phyloP scores from a whole-genome alignment of 192 early-diverging fungal genomes.

The Coemansia sp. region DNA sequence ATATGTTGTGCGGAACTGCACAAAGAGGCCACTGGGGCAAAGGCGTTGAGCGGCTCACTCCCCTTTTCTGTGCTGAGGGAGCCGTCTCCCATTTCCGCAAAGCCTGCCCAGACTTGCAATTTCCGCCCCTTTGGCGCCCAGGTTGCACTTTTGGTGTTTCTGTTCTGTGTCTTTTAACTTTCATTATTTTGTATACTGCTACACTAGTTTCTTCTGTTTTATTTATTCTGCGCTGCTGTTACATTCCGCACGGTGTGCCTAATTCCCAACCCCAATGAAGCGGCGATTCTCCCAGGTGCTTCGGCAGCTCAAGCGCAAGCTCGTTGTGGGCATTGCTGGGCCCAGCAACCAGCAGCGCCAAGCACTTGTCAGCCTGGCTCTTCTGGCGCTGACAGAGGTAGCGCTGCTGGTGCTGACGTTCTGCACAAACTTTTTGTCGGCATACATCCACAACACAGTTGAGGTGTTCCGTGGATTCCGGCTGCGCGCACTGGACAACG shows the following conservation, averaged over 20 bases:
- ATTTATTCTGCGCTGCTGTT: not conserved
- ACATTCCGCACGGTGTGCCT: not conserved
- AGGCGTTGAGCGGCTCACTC: not conserved
- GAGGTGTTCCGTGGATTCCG: constrained; percentile 52
- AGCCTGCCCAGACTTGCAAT: constrained; percentile 24
- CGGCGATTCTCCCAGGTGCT: constrained; percentile 44
- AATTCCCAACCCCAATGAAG: constrained; percentile 27
- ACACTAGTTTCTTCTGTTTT: not conserved
- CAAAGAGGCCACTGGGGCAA: not conserved
- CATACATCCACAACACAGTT: constrained; percentile 51
- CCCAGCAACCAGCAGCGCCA: constrained; percentile 49
- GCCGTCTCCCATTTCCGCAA: constrained; percentile 3
- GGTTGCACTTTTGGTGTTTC: constrained; percentile 2
- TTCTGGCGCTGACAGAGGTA: constrained; percentile 47
- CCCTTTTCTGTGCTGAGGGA: not conserved
- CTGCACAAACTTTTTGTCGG: constrained; percentile 56
- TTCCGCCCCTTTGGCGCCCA: not conserved
- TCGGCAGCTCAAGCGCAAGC: constrained; percentile 46
- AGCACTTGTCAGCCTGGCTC: constrained; percentile 44
- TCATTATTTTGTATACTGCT: constrained; percentile 1
- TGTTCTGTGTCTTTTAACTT: constrained; percentile 4
- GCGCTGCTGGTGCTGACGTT: constrained; percentile 52
- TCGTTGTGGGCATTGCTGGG: constrained; percentile 47
- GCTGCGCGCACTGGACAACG: constrained; percentile 49
- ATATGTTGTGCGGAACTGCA: not conserved